Evolutionary conservation across 148 eudicot species (phyloP), one percentile per base, ranked within the genome.

Genomic region (Rhododendron williamsianum): DNA sequence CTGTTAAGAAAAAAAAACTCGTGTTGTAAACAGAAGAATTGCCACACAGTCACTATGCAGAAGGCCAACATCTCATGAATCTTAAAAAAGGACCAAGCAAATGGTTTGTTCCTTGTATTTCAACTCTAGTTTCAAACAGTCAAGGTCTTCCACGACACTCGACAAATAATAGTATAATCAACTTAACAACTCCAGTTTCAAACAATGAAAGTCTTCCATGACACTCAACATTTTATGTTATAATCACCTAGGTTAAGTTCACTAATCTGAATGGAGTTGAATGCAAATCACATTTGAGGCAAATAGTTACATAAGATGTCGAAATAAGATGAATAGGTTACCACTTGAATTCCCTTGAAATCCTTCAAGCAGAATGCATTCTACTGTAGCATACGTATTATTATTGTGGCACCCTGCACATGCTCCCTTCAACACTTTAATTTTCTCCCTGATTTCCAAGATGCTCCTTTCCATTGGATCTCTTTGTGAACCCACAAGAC

Each of bases 371-470:
- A 95, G 69, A 77, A 95, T 89, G 78, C 90, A 41, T 84, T 95
- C 94, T 63, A 94, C 46, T 52, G 90, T 94, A 19, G 90, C 95
- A 92, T 80, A 92, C 2, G 87, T 67, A 86, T 91, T 94, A 58
- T 56, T 86, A 74, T 88, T 94, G 52, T 92, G 89, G 67, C 18
- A 63, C n/a, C 93, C 95, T 5, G 94, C 56, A 73, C 92, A 90
- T 54, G 98, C 96, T 86, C 97, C 97, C 86, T 89, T 95, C 23
- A 91, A 76, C 88, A 95, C 69, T 88, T 93, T 91, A 23, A 95
- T 84, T 83, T 88, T 92, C 86, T 93, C 93, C 94, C 97, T 27
- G 93, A 87, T 51, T 56, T 86, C 97, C 96, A 95, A 21, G 88
- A 73, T 72, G 13, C 85, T 16, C 95, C 94, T 85, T 88, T 94